Evolutionary conservation across 2,329 filamentous ascomycete genomes (phyloP), one percentile per base, ranked within the genome.

Genomic region (Cercospora sesami): DNA sequence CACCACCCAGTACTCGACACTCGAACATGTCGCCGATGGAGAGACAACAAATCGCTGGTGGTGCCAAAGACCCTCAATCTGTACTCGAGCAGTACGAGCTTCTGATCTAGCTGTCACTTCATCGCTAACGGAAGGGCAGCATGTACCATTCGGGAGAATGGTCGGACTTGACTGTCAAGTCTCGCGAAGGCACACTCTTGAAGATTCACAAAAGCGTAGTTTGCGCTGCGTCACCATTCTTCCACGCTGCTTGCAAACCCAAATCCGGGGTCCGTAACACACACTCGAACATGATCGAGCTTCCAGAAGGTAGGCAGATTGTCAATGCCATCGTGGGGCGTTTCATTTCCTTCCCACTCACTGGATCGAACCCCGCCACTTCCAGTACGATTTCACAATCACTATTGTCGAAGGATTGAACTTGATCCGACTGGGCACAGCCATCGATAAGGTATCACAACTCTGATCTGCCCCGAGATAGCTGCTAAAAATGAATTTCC

Each of bases 121-220:
- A 28, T 59, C 8, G 12, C 55, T 30, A 28, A 59, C n/a, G 14
- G 10, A 30, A 18, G 26, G 2, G 26, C 51, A 64, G 62, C 28
- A 23, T 64, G 7, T 64, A 36, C 30, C 8, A 59, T 0, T 30
- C 18, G 1, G 31, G 51, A 30, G 62, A 64, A 28, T 64, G 18
- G 12, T 64, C 62, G 2, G 62, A 64, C 26, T 30, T 64, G 8
- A 42, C 18, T 2, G 18, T 64, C 8, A 28, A 39, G 28, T 18
- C 62, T 31, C 28, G 3, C 5, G 31, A 36, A n/a, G 21, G 51
- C n/a, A 23, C 14, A 2, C 10, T 33, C 10, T 64, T 45, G 33
- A 64, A 45, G 12, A 30, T 64, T 4, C 62, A 64, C 33, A 59
- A 42, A 23, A 58, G 33, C 16, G 39, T 64, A 3, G 28, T 64